Base-by-base conservation (phyloP, 78 protist genomes). In the Mantamonas sphyraenae region DNA sequence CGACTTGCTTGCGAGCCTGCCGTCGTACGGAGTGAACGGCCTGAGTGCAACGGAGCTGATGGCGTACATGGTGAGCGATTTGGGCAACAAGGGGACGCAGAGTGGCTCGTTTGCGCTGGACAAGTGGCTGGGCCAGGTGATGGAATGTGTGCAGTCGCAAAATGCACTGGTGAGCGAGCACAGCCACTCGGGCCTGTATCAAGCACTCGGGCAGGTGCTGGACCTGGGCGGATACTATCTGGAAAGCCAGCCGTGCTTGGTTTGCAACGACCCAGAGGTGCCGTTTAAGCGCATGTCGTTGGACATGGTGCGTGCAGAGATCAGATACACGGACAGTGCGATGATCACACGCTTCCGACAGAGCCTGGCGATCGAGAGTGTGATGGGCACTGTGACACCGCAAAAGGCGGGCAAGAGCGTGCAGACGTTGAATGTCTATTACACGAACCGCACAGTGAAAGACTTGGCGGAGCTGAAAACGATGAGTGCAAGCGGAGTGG, bases 201-300 rank as follows among this genome's bases (percentile, higher is more conserved):
- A 24, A 24, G 28, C 73, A 42, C 61, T 90, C 17, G 47, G 45
- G 4, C 3, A 26, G 9, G 57, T 76, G 37, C 35, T 87, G 37
- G 86, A 83, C 4, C 40, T 86, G 16, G 90, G 84, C 30, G 91
- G 89, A 28, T 80, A 79, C 71, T 77, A 81, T 43, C 63, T 90
- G 34, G 94, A 90, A 43, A 24, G 66, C n/a, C 75, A 68, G 61
- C 88, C 93, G 19, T 75, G 84, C 60, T 74, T 69, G 20, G 74
- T 69, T 3, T 82, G 88, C 64, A 56, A 31, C 38, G 64, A 65
- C 50, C 83, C 86, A 33, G 90, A 86, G 40, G 64, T 61, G 20
- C 88, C 80, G 33, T 58, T 80, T 30, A 58, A 50, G 50, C 31
- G 53, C 10, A 7, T 10, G 37, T 30, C 72, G 59, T 64, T 90